Base-by-base conservation (phyloP, 139 green algal genomes). In the Astrephomene gubernaculifera region DNA sequence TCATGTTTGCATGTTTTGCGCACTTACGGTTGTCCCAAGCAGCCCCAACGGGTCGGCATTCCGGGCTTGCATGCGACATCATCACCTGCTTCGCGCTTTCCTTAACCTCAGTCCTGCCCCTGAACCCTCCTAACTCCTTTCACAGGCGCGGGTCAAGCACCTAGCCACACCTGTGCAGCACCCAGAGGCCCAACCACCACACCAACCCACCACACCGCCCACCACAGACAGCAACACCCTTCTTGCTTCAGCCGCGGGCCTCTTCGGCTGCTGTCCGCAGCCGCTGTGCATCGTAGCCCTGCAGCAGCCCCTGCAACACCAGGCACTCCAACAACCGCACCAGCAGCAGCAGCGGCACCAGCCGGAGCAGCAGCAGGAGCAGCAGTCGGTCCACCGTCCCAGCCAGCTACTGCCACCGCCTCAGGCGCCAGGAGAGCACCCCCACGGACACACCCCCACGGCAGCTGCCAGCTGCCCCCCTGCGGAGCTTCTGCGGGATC, bases 181-280 rank as follows among this genome's bases (percentile, higher is more conserved):
- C 14, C 14, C 31, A 33, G 31, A 41, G 4, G 12, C 5, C 12
- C 63, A 41, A 24, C 63, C 4, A 33, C 63, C 31, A 24, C 31
- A 4, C 4, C 31, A 71, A 14, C 63, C 24, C 29, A 1, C 31
- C 63, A 14, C 31, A 14, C 63, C 41, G 31, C 63, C 14, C 29
- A 2, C 31, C 31, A 33, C 63, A 9, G 31, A 2, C 31, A 33
- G 2, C 31, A 14, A 43, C 63, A 14, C 10, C 21, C 63, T 43
- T 9, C 63, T 71, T 33, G 12, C 12, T 9, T 71, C 31, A 10
- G 63, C 36, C 7, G 25, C 39, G 8, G 69, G 25, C 7, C 29
- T 80, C 49, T 33, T 80, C 2, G 7, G 72, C 52, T 12, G 33
- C 72, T 68, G 72, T 33, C 72, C 72, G 5, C 72, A 80, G 52